Evolutionary conservation across 345 rosid genomes (phyloP).

Genomic region (Crucihimalaya himalaica): DNA sequence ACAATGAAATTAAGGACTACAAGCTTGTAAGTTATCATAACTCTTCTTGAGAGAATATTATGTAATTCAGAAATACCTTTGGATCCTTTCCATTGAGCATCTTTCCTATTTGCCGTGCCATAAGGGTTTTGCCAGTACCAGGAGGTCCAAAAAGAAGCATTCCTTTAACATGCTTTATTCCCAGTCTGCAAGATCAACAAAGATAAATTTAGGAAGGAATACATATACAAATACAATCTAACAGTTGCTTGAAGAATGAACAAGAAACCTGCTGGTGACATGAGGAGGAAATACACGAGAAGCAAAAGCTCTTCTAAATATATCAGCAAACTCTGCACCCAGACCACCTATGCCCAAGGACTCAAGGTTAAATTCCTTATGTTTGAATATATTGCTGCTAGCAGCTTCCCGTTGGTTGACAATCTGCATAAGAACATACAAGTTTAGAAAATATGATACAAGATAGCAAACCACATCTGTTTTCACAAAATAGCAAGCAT

Average conservation of each 20-base stretch:
- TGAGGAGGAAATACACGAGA: constrained; percentile 99
- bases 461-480: constrained; percentile 7
- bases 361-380: constrained; percentile 94
- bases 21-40: constrained; percentile 17
- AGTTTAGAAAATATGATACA: constrained; percentile 18
- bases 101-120: constrained; percentile 99
- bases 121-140: constrained; percentile 97
- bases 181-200: constrained; percentile 68
- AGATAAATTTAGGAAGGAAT: constrained; percentile 24
- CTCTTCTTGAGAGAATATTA: constrained; percentile 5
- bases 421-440: constrained; percentile 53
- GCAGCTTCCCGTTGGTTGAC: constrained; percentile 99
- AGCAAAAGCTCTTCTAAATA: constrained; percentile 99
- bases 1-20: not conserved
- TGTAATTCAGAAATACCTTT: constrained; percentile 61
- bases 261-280: constrained; percentile 78
- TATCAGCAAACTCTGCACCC: constrained; percentile 98
- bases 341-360: constrained; percentile 96
- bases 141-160: constrained; percentile 99
- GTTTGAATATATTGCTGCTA: constrained; percentile 89
- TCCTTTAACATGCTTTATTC: constrained; percentile 97
- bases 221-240: constrained; percentile 12
- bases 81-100: constrained; percentile 98
- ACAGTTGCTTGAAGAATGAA: constrained; percentile 27
- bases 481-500: not conserved